Conservation (phyloP, 23 red algal genomes). For the Gracilaria gracilis region DNA sequence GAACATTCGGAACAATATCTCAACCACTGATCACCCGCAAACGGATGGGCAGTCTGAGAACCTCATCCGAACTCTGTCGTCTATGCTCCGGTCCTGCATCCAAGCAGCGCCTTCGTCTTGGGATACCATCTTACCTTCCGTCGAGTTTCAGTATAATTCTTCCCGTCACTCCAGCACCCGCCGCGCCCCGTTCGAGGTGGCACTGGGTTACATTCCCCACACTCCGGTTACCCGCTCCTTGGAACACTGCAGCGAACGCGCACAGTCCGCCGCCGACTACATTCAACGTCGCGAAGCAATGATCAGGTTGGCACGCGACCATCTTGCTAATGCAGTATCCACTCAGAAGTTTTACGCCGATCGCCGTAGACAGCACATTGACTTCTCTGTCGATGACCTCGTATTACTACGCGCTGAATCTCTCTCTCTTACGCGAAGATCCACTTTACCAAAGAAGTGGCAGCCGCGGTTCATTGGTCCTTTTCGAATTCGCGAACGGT, state of each 20-base stretch:
- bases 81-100: conserved; percentile 9
- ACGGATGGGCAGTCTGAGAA: conserved; percentile 58
- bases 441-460: conserved; percentile 5
- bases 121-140: background rate
- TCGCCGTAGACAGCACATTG: background rate
- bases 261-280: no score
- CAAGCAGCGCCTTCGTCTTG: background rate
- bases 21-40: conserved; percentile 21
- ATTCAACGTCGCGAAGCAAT: conserved; percentile 1
- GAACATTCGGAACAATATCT: conserved; percentile 12
- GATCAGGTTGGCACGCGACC: background rate
- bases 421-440: background rate
- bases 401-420: conserved; percentile 22
- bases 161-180: conserved; percentile 8
- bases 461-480: background rate
- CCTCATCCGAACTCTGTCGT: conserved; percentile 8
- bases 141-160: conserved; percentile 49
- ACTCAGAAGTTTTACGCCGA: conserved; percentile 16
- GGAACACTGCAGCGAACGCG: background rate
- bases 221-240: background rate
- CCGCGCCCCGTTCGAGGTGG: conserved; percentile 29
- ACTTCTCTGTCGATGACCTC: background rate
- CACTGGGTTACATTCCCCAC: conserved; percentile 4
- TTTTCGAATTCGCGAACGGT: background rate
- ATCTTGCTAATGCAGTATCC: background rate